Evolutionary conservation across 352 stramenopile species (phyloP), one percentile per base, ranked within the genome.

Genomic region (Pythium brachiatum): DNA sequence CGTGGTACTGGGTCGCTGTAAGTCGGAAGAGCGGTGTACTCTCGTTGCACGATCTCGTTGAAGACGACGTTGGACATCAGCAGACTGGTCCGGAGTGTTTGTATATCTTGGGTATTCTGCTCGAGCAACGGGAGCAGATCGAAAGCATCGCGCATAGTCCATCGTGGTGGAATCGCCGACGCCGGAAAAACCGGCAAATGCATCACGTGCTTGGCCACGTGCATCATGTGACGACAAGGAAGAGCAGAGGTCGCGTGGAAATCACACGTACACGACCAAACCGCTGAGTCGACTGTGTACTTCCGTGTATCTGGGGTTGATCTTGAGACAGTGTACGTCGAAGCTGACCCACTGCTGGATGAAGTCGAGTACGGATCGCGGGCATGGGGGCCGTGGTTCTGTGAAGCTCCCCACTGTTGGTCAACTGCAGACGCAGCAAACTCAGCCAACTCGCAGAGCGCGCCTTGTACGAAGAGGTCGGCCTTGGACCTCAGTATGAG

Each of bases 41-140:
- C n/a, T 51, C 12, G 7, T 51, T 51, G 5, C 15, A 7, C 43
- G 12, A 20, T 21, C 20, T 18, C 18, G 43, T 29, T 20, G 43
- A 15, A 27, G n/a, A 7, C 46, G 21, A 53, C 20, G 25, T 53
- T 26, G 7, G 23, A 8, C 3, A 18, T 15, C 5, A 53, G 11
- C 25, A 53, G 12, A 3, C 46, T 9, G 20, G 27, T 29, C 11
- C 27, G 15, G 7, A 43, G 46, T 20, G 55, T 25, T 34, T 50
- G 53, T 26, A 60, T 26, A 58, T 58, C 43, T 76, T 43, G n/a
- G 68, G 47, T n/a, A 75, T 27, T 34, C 58, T 36, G 27, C 13
- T n/a, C 27, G 62, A 72, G 16, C 54, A 57, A 7, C 66, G 41
- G 26, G 38, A 57, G 31, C 16, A 46, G 27, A 3, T n/a, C 8